Conservation (phyloP, 75 land plant species). For the Cupressus sempervirens region DNA sequence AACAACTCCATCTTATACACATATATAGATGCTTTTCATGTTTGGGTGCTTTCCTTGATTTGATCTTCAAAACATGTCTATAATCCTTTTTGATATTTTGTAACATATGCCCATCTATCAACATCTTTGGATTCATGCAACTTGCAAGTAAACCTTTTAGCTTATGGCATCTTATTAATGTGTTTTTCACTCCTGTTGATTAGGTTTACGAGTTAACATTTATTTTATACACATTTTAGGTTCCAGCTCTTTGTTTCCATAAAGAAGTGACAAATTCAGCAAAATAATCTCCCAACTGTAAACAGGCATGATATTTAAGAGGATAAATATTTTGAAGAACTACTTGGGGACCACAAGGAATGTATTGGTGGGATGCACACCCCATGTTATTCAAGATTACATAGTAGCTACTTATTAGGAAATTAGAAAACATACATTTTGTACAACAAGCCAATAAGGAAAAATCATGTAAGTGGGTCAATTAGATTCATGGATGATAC, state of each 20-base stretch:
- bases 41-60: neutral
- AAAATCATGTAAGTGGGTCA: too few relatives aligned
- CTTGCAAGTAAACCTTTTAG: neutral
- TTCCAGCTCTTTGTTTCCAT: neutral
- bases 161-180: neutral
- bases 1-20: neutral
- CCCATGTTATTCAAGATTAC: too few relatives aligned
- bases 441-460: too few relatives aligned
- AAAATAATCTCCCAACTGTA: neutral
- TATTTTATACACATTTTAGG: neutral
- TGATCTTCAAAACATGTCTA: neutral
- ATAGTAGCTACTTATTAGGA: too few relatives aligned
- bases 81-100: neutral
- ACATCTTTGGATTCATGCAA: neutral
- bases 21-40: constrained; percentile 11
- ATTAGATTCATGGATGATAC: too few relatives aligned
- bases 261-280: neutral
- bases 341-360: neutral
- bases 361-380: neutral
- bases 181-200: neutral
- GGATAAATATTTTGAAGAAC: neutral
- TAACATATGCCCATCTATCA: neutral
- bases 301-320: neutral
- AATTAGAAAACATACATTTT: too few relatives aligned
- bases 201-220: neutral